phyloP scores from a whole-genome alignment of 768 basidiomycete genomes.

The Collybia nuda region DNA sequence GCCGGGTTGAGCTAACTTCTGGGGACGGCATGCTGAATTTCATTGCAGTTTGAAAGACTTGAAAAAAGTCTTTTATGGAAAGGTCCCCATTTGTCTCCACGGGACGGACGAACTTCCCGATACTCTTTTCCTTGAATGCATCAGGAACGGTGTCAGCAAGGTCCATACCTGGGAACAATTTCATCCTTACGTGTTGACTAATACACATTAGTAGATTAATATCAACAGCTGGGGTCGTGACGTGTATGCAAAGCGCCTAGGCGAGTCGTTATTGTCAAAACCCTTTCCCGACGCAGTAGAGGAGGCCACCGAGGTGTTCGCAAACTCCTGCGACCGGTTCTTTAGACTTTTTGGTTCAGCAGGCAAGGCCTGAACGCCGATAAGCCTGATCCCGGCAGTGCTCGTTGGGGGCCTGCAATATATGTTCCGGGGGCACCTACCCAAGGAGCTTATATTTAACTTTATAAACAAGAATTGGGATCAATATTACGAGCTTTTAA shows the following conservation, averaged over 20 bases:
- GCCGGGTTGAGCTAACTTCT: not conserved
- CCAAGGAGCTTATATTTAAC: too few species aligned
- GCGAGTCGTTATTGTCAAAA: constrained; percentile 28
- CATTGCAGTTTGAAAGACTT: constrained; percentile 33
- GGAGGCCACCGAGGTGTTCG: constrained; percentile 42
- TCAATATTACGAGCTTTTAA: too few species aligned
- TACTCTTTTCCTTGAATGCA: constrained; percentile 42
- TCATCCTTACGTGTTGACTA: not conserved
- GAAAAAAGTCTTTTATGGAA: constrained; percentile 30
- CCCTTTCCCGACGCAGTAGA: constrained; percentile 47
- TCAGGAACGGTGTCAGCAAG: constrained; percentile 46
- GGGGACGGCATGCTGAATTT: not conserved
- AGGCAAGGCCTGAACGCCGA: constrained; percentile 30
- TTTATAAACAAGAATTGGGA: too few species aligned
- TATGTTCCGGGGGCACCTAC: not conserved
- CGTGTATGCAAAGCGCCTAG: constrained; percentile 36
- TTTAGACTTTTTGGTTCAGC: constrained; percentile 39
- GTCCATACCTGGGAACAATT: constrained; percentile 8
- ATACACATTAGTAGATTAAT: constrained; percentile 30
- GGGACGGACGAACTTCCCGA: constrained; percentile 46
- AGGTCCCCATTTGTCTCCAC: constrained; percentile 40
- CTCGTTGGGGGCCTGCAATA: too few species aligned
- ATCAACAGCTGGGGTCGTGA: constrained; percentile 48
- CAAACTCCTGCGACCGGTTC: constrained; percentile 38
- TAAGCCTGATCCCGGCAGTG: too few species aligned